These are phyloP conservation scores for Tetrapisispora namnaoensis DNA, from an alignment of 805 yeast genomes.

Conservation along the genomic window DNA sequence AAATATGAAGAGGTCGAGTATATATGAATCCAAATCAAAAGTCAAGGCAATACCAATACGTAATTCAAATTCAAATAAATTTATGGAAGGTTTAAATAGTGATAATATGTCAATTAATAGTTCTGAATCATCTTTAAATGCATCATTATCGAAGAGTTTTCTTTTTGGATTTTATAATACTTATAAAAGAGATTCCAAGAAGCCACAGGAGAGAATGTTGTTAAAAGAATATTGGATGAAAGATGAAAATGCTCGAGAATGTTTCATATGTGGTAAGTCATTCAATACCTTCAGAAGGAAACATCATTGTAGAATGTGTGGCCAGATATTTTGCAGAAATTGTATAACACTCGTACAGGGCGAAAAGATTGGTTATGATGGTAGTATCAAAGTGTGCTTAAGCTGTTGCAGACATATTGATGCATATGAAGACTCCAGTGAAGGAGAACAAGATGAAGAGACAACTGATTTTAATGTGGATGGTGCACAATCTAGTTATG, in stretches of 20 bases:
- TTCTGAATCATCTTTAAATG: constrained; percentile 33
- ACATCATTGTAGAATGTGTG: constrained; percentile 94
- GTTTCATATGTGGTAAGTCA: constrained; percentile 70
- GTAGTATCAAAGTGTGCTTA: constrained; percentile 67
- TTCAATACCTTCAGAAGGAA: constrained; percentile 82
- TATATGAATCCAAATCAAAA: constrained; percentile 27
- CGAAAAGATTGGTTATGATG: constrained; percentile 46
- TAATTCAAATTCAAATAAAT: constrained; percentile 9
- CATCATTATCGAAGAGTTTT: constrained; percentile 35
- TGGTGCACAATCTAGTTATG: neutral
- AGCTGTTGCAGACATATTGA: constrained; percentile 57
- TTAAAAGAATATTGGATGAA: constrained; percentile 89
- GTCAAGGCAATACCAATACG: constrained; percentile 28
- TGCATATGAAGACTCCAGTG: constrained; percentile 66
- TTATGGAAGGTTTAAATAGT: constrained; percentile 13
- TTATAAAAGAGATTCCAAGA: constrained; percentile 18
- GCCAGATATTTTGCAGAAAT: constrained; percentile 81
- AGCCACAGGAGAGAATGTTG: constrained; percentile 19
- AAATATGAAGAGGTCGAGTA: constrained; percentile 26
- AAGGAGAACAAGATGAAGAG: constrained; percentile 33
- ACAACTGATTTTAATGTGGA: neutral
- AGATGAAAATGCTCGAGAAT: constrained; percentile 82
- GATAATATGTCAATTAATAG: constrained; percentile 30
- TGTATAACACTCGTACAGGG: constrained; percentile 72
- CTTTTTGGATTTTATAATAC: constrained; percentile 33